phyloP scores from a whole-genome alignment of 495 filamentous ascomycete species.

The Diplogelasinospora grovesii region DNA sequence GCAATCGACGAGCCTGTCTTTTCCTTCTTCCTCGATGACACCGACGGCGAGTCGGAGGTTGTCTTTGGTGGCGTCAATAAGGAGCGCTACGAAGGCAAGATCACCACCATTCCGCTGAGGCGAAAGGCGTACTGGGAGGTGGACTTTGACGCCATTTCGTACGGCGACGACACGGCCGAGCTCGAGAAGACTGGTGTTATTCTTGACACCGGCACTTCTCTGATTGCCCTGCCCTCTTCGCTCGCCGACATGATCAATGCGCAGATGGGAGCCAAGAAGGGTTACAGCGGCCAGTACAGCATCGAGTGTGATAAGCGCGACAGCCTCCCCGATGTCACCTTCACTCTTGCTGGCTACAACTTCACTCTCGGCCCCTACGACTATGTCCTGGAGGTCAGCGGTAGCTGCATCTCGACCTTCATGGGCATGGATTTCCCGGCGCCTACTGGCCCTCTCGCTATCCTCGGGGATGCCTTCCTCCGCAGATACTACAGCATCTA shows the following conservation, averaged over 20 bases:
- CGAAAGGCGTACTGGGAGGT: slow-evolving; percentile 99
- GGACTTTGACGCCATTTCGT: slow-evolving; percentile 83
- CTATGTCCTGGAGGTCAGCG: slow-evolving; percentile 93
- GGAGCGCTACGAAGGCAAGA: slow-evolving; percentile 78
- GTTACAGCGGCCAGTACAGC: slow-evolving; percentile 88
- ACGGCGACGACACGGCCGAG: slow-evolving; percentile 75
- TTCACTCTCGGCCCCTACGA: slow-evolving; percentile 86
- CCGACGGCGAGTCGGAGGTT: slow-evolving; percentile 74
- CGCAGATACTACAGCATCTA: slow-evolving; percentile 97
- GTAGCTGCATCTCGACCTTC: slow-evolving; percentile 93
- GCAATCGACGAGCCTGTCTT: slow-evolving; percentile 89
- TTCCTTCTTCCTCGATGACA: slow-evolving; percentile 83
- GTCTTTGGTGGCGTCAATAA: slow-evolving; percentile 89
- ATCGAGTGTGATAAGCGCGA: slow-evolving; percentile 83
- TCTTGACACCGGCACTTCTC: slow-evolving; percentile 95
- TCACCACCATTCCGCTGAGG: slow-evolving; percentile 87
- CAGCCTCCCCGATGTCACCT: slow-evolving; percentile 78
- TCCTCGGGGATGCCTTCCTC: slow-evolving; percentile 96
- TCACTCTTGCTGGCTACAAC: slow-evolving; percentile 79
- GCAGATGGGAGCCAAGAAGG: slow-evolving; percentile 97
- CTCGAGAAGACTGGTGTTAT: slow-evolving; percentile 93
- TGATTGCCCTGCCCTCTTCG: slow-evolving; percentile 89
- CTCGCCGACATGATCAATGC: slow-evolving; percentile 96
- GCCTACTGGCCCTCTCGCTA: slow-evolving; percentile 86
- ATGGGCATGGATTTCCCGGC: slow-evolving; percentile 97